Evolutionary conservation across 2,329 filamentous ascomycete genomes (phyloP).

Genomic region (Penicillium sp.): DNA sequence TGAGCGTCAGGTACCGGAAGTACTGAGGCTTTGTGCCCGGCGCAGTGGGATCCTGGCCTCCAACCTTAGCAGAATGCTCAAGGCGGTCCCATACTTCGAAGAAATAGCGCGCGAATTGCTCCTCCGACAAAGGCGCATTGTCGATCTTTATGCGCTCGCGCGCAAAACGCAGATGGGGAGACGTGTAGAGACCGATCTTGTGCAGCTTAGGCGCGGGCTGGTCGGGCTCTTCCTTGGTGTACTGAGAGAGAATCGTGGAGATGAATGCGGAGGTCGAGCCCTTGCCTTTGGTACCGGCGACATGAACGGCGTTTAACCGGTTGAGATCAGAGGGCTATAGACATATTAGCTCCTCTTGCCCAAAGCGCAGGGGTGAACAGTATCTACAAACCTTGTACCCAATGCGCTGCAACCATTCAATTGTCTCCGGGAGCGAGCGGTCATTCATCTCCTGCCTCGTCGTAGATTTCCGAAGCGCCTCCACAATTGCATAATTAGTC

Average conservation of each 20-base stretch:
- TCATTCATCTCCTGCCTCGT: constrained; percentile 74
- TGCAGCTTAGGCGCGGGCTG: constrained; percentile 37
- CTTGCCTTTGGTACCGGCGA: constrained; percentile 94
- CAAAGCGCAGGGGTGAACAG: neutral
- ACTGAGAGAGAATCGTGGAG: constrained; percentile 73
- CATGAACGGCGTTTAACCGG: constrained; percentile 69
- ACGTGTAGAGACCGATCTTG: constrained; percentile 79
- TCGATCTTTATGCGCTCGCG: constrained; percentile 84
- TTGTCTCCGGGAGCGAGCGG: constrained; percentile 77
- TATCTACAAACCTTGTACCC: constrained; percentile 67
- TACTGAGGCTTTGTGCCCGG: constrained; percentile 77
- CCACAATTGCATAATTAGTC: constrained; percentile 75
- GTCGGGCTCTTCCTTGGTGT: constrained; percentile 42
- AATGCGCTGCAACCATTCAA: constrained; percentile 72
- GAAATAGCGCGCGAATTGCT: constrained; percentile 73
- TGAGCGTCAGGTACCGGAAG: constrained; percentile 86
- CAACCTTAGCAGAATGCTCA: constrained; percentile 55
- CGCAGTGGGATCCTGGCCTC: constrained; percentile 54
- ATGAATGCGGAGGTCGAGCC: constrained; percentile 85
- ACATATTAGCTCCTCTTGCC: constrained; percentile 1
- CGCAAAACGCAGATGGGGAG: constrained; percentile 80
- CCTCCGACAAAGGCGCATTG: constrained; percentile 68
- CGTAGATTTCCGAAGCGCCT: constrained; percentile 67
- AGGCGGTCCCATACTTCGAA: constrained; percentile 80
- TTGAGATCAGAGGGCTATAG: constrained; percentile 63